phyloP scores from a whole-genome alignment of 192 early-diverging fungal species.

The Podila minutissima region DNA sequence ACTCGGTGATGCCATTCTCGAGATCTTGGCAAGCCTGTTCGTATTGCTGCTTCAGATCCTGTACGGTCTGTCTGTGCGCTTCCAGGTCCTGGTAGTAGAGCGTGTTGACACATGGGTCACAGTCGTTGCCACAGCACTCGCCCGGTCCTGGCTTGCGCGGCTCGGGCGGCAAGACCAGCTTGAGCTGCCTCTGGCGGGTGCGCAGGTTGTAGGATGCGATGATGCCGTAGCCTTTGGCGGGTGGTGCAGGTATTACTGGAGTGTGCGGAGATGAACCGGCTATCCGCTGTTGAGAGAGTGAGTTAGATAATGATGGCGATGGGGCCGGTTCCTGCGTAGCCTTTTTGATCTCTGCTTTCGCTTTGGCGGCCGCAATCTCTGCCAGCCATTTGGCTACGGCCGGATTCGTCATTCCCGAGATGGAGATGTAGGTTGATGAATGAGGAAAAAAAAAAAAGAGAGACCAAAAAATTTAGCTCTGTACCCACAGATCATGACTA shows the following conservation, averaged over 20 bases:
- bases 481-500: no score
- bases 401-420: slow-evolving; percentile 16
- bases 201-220: slow-evolving; percentile 22
- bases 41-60: slow-evolving; percentile 11
- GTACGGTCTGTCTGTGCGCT: slow-evolving; percentile 4
- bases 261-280: background rate
- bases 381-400: slow-evolving; percentile 36
- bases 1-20: background rate
- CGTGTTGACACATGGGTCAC: slow-evolving; percentile 42
- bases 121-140: slow-evolving; percentile 48
- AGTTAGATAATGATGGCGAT: background rate
- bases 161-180: slow-evolving; percentile 13
- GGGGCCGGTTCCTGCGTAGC: background rate
- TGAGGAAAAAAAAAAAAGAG: slow-evolving; percentile 22
- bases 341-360: slow-evolving; percentile 23
- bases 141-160: slow-evolving; percentile 39
- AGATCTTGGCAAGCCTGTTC: slow-evolving; percentile 10
- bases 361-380: slow-evolving; percentile 38
- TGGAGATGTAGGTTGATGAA: background rate
- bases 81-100: slow-evolving; percentile 35
- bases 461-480: background rate
- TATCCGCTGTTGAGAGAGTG: no score
- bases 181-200: slow-evolving; percentile 19
- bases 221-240: slow-evolving; percentile 13
- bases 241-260: background rate